phyloP scores from a whole-genome alignment of 805 yeast genomes.

The Lipomyces yamanashiensis region DNA sequence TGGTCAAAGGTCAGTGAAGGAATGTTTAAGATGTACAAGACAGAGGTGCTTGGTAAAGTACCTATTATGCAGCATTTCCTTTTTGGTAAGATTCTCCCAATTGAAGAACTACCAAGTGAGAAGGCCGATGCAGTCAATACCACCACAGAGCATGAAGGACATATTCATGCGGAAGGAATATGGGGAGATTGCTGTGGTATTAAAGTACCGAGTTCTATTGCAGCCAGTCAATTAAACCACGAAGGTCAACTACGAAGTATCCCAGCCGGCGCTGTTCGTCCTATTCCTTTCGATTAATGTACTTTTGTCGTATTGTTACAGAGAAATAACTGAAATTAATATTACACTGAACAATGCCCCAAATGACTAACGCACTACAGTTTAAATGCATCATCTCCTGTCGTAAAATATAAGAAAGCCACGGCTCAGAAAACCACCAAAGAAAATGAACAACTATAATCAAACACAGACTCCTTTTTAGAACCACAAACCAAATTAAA shows the following conservation, averaged over 20 bases:
- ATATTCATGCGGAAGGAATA: slow-evolving; percentile 54
- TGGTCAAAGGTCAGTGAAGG: slow-evolving; percentile 95
- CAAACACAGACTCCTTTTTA: not conserved
- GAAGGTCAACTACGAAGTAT: slow-evolving; percentile 21
- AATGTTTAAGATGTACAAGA: slow-evolving; percentile 92
- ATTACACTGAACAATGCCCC: not conserved
- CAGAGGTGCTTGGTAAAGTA: slow-evolving; percentile 85
- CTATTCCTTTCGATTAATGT: slow-evolving; percentile 35
- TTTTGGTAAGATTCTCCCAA: slow-evolving; percentile 58
- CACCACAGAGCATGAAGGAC: slow-evolving; percentile 41
- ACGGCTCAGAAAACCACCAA: slow-evolving; percentile 3
- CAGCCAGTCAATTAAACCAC: slow-evolving; percentile 59
- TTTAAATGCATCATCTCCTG: not conserved
- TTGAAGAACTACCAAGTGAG: slow-evolving; percentile 39
- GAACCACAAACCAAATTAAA: not conserved
- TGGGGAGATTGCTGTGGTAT: slow-evolving; percentile 99
- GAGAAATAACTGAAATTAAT: not conserved
- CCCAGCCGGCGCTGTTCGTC: slow-evolving; percentile 20
- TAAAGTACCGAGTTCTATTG: slow-evolving; percentile 92
- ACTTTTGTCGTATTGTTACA: too few relatives aligned
- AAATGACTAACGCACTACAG: too few relatives aligned
- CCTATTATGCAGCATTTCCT: slow-evolving; percentile 94
- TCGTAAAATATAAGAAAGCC: not conserved
- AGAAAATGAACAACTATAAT: not conserved
- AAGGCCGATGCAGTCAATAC: slow-evolving; percentile 1